Evolutionary conservation across 345 rosid species (phyloP).

Genomic region (Populus alba): DNA sequence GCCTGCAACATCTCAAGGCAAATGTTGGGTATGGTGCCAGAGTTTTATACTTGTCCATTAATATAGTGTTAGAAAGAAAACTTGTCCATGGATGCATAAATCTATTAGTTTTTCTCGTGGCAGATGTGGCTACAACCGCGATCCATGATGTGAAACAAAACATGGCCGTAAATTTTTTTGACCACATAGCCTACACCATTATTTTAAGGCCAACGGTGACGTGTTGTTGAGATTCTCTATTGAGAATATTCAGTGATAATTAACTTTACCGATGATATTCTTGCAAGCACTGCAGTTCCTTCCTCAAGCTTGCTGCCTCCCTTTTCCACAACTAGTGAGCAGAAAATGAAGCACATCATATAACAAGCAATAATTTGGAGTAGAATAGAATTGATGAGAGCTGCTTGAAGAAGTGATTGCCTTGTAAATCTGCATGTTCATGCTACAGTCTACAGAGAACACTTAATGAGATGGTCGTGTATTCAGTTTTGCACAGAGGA

Average conservation of each 20-base stretch:
- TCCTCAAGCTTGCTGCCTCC: conserved; percentile 62
- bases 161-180: not conserved
- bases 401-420: not conserved
- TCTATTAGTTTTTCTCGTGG: not conserved
- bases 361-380: not conserved
- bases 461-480: not conserved
- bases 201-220: not conserved
- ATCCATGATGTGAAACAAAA: not conserved
- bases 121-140: not conserved
- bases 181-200: not conserved
- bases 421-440: not conserved
- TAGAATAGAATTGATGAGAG: not conserved
- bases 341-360: conserved; percentile 1
- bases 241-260: not conserved
- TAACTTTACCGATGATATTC: conserved; percentile 60
- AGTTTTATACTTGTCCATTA: not conserved
- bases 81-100: not conserved
- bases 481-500: not conserved
- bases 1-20: conserved; percentile 32
- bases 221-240: not conserved
- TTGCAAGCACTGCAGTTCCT: conserved; percentile 64
- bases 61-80: not conserved
- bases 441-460: not conserved
- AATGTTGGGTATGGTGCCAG: conserved; percentile 1
- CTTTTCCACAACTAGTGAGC: conserved; percentile 70